Base-by-base conservation (phyloP, 2,329 filamentous ascomycete genomes). In the Scopulariopsis brevicaulis region DNA sequence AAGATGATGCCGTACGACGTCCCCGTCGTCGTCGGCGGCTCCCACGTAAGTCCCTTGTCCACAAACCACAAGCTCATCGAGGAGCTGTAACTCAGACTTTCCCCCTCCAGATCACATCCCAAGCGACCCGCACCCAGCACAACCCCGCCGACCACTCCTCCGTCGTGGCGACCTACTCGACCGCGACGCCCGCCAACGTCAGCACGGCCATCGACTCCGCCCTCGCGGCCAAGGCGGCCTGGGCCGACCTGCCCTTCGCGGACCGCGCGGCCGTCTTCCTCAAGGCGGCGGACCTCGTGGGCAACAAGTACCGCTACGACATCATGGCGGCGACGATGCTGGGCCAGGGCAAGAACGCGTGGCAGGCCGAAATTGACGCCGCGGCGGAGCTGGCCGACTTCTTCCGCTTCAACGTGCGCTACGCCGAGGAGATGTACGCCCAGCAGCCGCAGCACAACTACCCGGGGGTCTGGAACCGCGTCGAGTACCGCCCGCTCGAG, bases 341-440 rank as follows among this genome's bases (percentile, higher is more conserved):
- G 35, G 94, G 93, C 61, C 93, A 99, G 74, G 93, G 94, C 67
- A 97, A 97, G 83, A 97, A 96, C 71, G 90, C 90, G 54, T 97
- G 91, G 91, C 93, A 99, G 74, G 93, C 94, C n/a, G 93, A 99
- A 79, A 97, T 97, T 63, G 93, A 97, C 72, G 82, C 92, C 46
- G 93, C 93, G 20, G 93, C 93, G 10, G 94, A 99, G 78, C 75
- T 96, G 65, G 87, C 84, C 65, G 93, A 99, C 71, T 97, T 97
- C 74, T 77, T 97, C 69, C 84, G 91, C 68, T 96, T 96, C 78
- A 94, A 94, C 68, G 93, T 96, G 57, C 85, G 92, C 71, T 96
- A 94, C 68, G 93, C 93, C 32, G 87, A 96, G 74, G 89, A 96
- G 69, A 77, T 96, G 58, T 96, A 96, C 70, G 82, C 83, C 43